phyloP scores from a whole-genome alignment of 768 basidiomycete species.

The Kwoniella dendrophila region DNA sequence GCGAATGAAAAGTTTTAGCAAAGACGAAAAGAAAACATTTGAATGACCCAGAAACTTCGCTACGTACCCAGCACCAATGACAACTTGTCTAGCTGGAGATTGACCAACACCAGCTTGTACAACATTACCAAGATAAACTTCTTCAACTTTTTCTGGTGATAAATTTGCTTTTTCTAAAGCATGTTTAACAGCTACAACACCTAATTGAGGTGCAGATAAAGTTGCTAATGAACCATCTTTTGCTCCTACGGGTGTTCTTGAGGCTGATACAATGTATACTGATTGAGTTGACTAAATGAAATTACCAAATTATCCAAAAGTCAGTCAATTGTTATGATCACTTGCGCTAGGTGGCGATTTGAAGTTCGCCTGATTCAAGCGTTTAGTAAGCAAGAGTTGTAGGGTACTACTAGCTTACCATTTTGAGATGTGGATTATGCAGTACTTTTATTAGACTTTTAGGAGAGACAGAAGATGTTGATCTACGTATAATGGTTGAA shows the following conservation, averaged over 20 bases:
- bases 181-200: slow-evolving; percentile 82
- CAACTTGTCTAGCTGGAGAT: slow-evolving; percentile 96
- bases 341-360: too few species aligned
- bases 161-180: slow-evolving; percentile 79
- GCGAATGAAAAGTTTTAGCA: not conserved
- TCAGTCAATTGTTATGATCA: too few species aligned
- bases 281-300: slow-evolving; percentile 12
- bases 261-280: slow-evolving; percentile 77
- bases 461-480: not conserved
- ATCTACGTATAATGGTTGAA: not conserved
- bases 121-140: slow-evolving; percentile 96
- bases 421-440: not conserved
- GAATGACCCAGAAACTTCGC: not conserved
- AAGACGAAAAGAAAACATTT: not conserved
- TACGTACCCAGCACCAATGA: slow-evolving; percentile 73
- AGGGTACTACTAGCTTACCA: not conserved
- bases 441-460: not conserved
- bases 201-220: slow-evolving; percentile 88
- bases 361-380: too few species aligned
- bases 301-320: too few species aligned
- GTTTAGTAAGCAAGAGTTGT: too few species aligned
- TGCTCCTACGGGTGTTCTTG: slow-evolving; percentile 90
- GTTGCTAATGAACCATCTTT: slow-evolving; percentile 86
- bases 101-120: slow-evolving; percentile 97
- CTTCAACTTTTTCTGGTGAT: slow-evolving; percentile 81